Conservation (phyloP, 2,329 filamentous ascomycete species). For the Microascus cirrosus region DNA sequence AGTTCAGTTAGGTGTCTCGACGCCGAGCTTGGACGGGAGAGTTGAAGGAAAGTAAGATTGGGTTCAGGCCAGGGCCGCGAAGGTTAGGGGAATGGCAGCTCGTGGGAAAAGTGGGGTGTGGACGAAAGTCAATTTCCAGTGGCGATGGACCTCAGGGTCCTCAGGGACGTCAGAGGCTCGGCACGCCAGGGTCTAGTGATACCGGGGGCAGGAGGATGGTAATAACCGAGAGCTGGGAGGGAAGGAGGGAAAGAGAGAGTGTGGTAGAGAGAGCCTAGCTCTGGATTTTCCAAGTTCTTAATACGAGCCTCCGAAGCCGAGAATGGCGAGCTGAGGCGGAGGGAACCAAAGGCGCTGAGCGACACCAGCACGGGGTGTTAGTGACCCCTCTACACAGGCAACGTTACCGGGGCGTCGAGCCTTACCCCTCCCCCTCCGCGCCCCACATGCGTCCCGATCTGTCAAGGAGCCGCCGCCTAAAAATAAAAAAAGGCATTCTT, state of each 20-base stretch:
- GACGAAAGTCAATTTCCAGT: background rate
- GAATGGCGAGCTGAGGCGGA: too few relatives aligned
- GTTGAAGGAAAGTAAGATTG: slow-evolving; percentile 8
- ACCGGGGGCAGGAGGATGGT: too few relatives aligned
- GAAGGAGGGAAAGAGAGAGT: background rate
- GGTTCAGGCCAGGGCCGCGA: background rate
- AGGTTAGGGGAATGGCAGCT: background rate
- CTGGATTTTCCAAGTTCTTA: background rate
- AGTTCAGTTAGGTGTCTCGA: background rate
- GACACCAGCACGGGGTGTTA: too few relatives aligned
- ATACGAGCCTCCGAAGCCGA: background rate
- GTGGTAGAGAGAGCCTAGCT: background rate
- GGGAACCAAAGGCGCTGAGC: too few relatives aligned
- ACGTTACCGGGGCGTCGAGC: too few relatives aligned
- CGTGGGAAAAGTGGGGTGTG: background rate
- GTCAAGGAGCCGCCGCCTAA: too few relatives aligned
- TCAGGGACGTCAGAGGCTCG: background rate
- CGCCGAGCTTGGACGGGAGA: background rate
- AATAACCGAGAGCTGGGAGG: background rate
- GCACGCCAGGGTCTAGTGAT: too few relatives aligned
- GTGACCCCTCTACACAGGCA: too few relatives aligned
- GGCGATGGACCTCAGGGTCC: background rate
- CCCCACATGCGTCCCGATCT: too few relatives aligned
- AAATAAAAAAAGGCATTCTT: too few relatives aligned
- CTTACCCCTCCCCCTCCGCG: too few relatives aligned